Evolutionary conservation across 2,329 filamentous ascomycete species (phyloP), one percentile per base, ranked within the genome.

Genomic region (Chaetomiaceae sp.): DNA sequence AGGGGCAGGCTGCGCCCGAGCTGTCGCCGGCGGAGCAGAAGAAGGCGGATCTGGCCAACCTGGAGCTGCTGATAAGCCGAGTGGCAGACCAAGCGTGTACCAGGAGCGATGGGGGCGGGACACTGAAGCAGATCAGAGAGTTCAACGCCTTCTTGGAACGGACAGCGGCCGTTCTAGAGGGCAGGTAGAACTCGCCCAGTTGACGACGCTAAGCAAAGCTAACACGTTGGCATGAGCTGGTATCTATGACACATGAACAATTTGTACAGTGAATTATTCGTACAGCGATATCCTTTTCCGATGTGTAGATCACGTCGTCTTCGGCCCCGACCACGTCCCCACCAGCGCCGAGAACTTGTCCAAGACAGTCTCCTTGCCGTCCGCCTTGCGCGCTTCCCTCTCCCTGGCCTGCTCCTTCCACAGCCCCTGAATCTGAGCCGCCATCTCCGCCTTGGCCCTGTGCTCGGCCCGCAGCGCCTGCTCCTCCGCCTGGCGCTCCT

Each of bases 111-210:
- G 67, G 68, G 1, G 77, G 77, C 18, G 61, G 63, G 2, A 63
- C 74, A 4, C 64, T 84, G 52, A 70, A 68, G 48, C 74, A 79
- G 58, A 72, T 84, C 45, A 73, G 66, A 49, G 73, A 78, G 38
- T 84, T 84, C 56, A 84, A 84, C 53, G 71, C 71, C 26, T 80
- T 84, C 52, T 64, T 84, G 39, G 81, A 84, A 60, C 71, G 81
- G 18, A 71, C 78, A 6, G 79, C 79, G 2, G 62, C 68, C 24
- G 76, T 73, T 26, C 64, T 84, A 35, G 80, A 83, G 60, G 54
- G 56, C 17, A 48, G 52, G 39, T 54, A 47, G 43, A 9, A 24
- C 22, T 18, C 11, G 6, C 26, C 11, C n/a, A n/a, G 7, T 27
- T 29, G 17, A n/a, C 17, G 27, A 10, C 11, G 27, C 11, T 20